phyloP scores from a whole-genome alignment of 805 yeast species.

The Hanseniaspora valbyensis region DNA sequence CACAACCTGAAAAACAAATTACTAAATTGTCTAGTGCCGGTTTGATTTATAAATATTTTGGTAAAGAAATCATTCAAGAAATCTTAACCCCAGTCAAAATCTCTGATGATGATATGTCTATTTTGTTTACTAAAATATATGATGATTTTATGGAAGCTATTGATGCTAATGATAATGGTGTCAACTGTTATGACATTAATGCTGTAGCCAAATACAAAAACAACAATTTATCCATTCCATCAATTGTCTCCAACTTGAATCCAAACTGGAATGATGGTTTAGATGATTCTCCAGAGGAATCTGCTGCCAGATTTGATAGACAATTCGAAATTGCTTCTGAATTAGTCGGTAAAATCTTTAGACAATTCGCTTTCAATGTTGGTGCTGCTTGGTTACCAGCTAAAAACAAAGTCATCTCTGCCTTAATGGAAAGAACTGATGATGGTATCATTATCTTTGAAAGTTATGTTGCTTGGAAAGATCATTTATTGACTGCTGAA shows the following conservation, averaged over 20 bases:
- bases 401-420: slow-evolving; percentile 58
- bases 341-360: slow-evolving; percentile 75
- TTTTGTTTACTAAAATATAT: slow-evolving; percentile 68
- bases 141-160: slow-evolving; percentile 78
- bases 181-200: slow-evolving; percentile 44
- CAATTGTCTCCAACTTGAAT: slow-evolving; percentile 66
- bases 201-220: slow-evolving; percentile 57
- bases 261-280: slow-evolving; percentile 58
- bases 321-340: slow-evolving; percentile 60
- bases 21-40: slow-evolving; percentile 94
- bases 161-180: slow-evolving; percentile 94
- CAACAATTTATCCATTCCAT: slow-evolving; percentile 62
- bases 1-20: slow-evolving; percentile 30
- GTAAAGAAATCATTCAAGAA: slow-evolving; percentile 50
- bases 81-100: slow-evolving; percentile 37
- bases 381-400: slow-evolving; percentile 92
- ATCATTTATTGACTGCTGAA: slow-evolving; percentile 71
- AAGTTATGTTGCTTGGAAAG: slow-evolving; percentile 91
- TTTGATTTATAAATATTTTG: slow-evolving; percentile 75
- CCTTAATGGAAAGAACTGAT: slow-evolving; percentile 48
- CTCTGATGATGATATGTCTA: slow-evolving; percentile 39
- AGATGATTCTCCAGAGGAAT: slow-evolving; percentile 35
- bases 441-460: slow-evolving; percentile 67
- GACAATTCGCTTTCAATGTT: slow-evolving; percentile 50
- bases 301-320: slow-evolving; percentile 54